Base-by-base conservation (phyloP, 192 early-diverging fungal species). In the Entrophospora sp. region DNA sequence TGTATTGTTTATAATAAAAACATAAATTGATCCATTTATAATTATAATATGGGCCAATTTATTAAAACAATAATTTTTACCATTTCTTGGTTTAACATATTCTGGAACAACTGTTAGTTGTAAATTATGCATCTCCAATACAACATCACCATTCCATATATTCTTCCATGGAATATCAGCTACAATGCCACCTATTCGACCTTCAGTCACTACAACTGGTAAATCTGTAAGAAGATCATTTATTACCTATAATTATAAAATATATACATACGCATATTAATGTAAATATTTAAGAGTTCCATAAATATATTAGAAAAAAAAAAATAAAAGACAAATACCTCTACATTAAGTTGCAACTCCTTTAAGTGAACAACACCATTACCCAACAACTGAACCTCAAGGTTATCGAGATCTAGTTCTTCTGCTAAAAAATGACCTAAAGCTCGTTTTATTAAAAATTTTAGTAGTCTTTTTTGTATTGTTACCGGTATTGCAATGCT, bases 381-480 rank as follows among this genome's bases (percentile, higher is more conserved):
- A 30, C 83, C 83, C 16, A 94, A 80, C 77, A n/a, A n/a, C n/a
- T 91, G 84, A 30, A 94, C 86, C 69, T 94, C 92, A 59, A 92
- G 81, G 68, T 91, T 84, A 35, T 89, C 89, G 51, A 86, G 78
- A 49, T 89, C 83, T 32, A 91, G 76, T 25, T 91, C 83, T 59
- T 78, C 71, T 13, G 85, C 83, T 36, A 94, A 76, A 64, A 93
- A 92, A 68, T 89, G 87, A 5, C 92, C 92, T 42, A 95, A 82
- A 13, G 92, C 86, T 61, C 85, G 82, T 57, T 86, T 81, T 28
- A 92, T 70, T 25, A 92, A 74, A 67, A 89, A 92, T 69, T 89
- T 92, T 49, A 87, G 80, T 37, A 94, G 79, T 31, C 88, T 78
- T 71, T 92, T 92, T 69, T 94, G 90, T 66, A 94, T 78, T 28